These are phyloP conservation scores for Aristolochia californica DNA, from an alignment of 164 flowering plant species.

Conservation along the genomic window DNA sequence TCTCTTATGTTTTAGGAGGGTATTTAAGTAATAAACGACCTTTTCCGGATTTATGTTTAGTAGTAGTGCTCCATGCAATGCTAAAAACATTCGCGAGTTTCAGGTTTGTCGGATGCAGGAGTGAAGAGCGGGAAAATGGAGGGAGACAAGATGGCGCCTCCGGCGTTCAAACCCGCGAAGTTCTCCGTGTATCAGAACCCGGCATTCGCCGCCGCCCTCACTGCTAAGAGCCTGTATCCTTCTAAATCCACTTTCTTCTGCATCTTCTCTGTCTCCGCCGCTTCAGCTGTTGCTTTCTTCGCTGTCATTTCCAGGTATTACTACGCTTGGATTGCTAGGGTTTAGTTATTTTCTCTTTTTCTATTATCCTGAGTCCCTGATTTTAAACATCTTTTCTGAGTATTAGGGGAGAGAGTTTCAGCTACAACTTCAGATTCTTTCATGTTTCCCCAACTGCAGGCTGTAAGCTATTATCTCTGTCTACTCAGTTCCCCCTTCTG, in stretches of 20 bases:
- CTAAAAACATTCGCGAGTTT: too few species aligned
- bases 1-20: too few species aligned
- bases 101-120: too few species aligned
- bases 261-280: constrained; percentile 38
- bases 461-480: constrained; percentile 34
- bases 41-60: too few species aligned
- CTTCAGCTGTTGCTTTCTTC: constrained; percentile 42
- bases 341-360: not conserved
- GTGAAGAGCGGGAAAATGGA: constrained; percentile 11
- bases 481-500: not conserved
- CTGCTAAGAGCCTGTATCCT: constrained; percentile 66
- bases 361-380: not conserved
- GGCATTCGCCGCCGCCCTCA: constrained; percentile 62
- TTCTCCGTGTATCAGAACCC: constrained; percentile 81
- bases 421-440: constrained; percentile 23
- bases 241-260: constrained; percentile 35
- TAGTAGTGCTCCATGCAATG: too few species aligned
- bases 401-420: constrained; percentile 42
- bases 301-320: constrained; percentile 40
- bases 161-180: constrained; percentile 38
- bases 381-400: not conserved
- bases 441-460: constrained; percentile 38
- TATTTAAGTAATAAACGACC: too few species aligned
- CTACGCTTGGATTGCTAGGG: not conserved
- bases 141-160: constrained; percentile 17